Base-by-base conservation (phyloP, 1,284 basidiomycete species). In the Boletus smithii region DNA sequence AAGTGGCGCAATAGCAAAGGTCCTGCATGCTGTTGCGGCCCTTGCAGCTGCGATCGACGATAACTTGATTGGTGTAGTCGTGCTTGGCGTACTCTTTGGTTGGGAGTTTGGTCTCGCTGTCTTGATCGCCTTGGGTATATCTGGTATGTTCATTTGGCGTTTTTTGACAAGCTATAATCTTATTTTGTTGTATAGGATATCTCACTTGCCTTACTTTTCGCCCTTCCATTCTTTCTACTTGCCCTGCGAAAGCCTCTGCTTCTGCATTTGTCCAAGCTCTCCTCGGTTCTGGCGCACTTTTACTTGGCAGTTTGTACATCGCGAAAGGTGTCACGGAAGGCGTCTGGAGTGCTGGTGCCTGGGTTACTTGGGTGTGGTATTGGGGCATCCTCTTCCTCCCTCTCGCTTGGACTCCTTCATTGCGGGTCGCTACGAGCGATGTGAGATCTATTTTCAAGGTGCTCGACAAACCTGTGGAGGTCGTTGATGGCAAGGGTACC, bases 1-100 rank as follows among this genome's bases (percentile, higher is more conserved):
- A 60, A 95, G 84, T 69, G 95, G 77, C 32, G 97, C 79, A 71
- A 91, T 82, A 61, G 79, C 81, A 54, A 97, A 81, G 80, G 97
- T 84, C 71, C 91, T 85, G 75, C 92, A 81, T 73, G 95, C 83
- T 70, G 91, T 79, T 73, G 95, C 50, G 75, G 65, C 95, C 82
- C 66, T 90, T 77, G 58, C 88, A 74, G 38, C 93, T 1, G 89
- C 85, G 26, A 81, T 93, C 56, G 72, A 90, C 48, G 92, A 95
- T 68, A 83, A 88, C 49, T 58, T 74, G 33, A 68, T 89, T 40
- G 87, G 88, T 10, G 74, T 88, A 31, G 72, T 82, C 14, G 72
- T 85, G 18, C 85, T 89, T 61, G 74, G 73, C 46, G 54, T 83
- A 49, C 69, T 75, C 51, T 86, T 89, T 53, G 80, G 83, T 54